Evolutionary conservation across 805 yeast genomes (phyloP), one percentile per base, ranked within the genome.

Genomic region (Candida easanensis): DNA sequence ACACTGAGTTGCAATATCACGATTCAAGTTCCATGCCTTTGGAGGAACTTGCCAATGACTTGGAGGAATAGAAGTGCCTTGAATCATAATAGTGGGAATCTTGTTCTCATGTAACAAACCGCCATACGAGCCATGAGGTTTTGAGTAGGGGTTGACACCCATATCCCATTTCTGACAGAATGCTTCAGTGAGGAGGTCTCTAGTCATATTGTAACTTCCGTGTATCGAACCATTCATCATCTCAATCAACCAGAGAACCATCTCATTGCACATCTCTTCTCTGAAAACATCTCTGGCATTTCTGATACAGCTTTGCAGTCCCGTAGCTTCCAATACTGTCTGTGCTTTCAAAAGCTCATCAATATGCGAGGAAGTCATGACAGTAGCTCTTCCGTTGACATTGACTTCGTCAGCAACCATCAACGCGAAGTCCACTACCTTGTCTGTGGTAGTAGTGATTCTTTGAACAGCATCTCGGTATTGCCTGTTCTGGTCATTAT

Each of bases 401-500:
- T 86, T 82, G 10, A 84, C 77, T 41, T 74, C 74, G 27, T 74
- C 72, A 0, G 88, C 81, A 9, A 87, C 77, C 90, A 85, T 86
- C 21, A 69, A 67, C 3, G 89, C 88, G 63, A 82, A 87, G 33
- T 77, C 81, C 11, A 64, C 64, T 1, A 76, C 77, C 53, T 84
- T 81, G 17, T 74, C 73, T 7, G 93, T 84, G 0, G 88, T 82
- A 25, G 73, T 58, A 37, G 76, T 70, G 7, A 88, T 77, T 28
- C 86, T 62, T 41, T 79, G 81, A 3, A 80, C 76, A 0, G 90
- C 89, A 56, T 88, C 95, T 42, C 79, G 69, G 51, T 75, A 80
- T 43, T 89, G 91, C 45, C 84, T 80, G 27, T 77, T 72, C 53
- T 84, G 93, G 57, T 88, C 96, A 53, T 89, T 88, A 72, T 87